Percentiles rank a stretch among this genome's conserved stretches.
phyloP scores from a whole-genome alignment of 1,284 basidiomycete species.

The Microbotryum saponariae region DNA sequence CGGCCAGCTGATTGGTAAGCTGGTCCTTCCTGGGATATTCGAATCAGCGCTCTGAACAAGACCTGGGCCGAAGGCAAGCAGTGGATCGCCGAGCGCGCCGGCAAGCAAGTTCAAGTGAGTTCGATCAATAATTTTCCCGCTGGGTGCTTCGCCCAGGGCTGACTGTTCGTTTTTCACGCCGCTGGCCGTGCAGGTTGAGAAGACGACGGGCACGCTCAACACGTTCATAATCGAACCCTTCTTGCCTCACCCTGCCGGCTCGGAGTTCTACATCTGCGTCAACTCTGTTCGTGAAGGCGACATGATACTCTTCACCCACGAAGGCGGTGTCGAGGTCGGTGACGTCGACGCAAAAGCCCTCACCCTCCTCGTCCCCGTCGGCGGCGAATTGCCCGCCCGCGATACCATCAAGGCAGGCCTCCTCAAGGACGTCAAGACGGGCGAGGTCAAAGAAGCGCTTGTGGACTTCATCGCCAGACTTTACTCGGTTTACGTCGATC shows the following conservation, averaged over 20 bases:
- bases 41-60: conserved; percentile 62
- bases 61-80: conserved; percentile 60
- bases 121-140: neutral
- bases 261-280: conserved; percentile 98
- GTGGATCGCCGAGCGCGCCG: conserved; percentile 85
- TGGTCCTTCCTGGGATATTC: too few species aligned
- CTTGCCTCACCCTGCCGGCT: conserved; percentile 85
- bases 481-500: conserved; percentile 83
- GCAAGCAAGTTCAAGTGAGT: conserved; percentile 79
- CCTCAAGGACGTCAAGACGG: conserved; percentile 66
- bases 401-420: conserved; percentile 64
- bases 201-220: conserved; percentile 85
- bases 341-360: conserved; percentile 98
- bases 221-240: conserved; percentile 99
- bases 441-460: conserved; percentile 73
- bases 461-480: conserved; percentile 90
- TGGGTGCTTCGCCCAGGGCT: neutral
- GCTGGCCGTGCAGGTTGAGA: conserved; percentile 61
- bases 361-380: conserved; percentile 75
- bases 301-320: conserved; percentile 95
- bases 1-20: too few species aligned
- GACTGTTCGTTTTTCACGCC: neutral
- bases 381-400: conserved; percentile 63
- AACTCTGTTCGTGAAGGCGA: conserved; percentile 93
- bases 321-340: conserved; percentile 97